Conservation (phyloP, 371 early-diverging fungal species). For the Mortierella sp. region DNA sequence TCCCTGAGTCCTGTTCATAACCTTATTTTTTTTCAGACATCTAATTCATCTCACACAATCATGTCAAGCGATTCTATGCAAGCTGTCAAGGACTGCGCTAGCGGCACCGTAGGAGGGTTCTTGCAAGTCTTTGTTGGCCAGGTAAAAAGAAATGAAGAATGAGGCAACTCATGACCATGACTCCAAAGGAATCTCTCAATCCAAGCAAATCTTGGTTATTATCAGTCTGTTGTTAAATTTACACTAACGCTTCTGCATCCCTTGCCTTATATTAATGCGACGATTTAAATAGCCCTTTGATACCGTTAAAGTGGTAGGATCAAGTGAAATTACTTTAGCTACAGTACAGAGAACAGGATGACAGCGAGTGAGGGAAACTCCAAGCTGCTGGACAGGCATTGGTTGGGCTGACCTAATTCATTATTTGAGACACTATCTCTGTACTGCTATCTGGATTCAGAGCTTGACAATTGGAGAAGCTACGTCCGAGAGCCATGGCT, state of each 20-base stretch:
- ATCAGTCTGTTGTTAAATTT: not conserved
- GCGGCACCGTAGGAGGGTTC: conserved; percentile 85
- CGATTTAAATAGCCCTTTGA: conserved; percentile 76
- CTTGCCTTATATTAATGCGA: conserved; percentile 2
- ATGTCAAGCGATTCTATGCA: conserved; percentile 60
- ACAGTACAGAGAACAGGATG: not conserved
- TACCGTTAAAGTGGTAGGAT: conserved; percentile 85
- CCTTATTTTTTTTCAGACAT: conserved; percentile 5
- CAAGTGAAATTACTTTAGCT: not conserved
- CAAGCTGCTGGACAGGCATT: not conserved
- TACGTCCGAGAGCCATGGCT: not conserved
- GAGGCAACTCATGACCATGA: not conserved
- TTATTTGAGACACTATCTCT: not conserved
- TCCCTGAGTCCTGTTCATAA: conserved; percentile 5
- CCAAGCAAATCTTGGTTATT: not conserved
- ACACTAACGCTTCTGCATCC: not conserved
- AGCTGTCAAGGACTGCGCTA: conserved; percentile 81
- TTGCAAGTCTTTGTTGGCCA: conserved; percentile 86
- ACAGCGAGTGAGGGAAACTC: not conserved
- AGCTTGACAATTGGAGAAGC: not conserved
- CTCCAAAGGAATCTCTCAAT: conserved; percentile 11
- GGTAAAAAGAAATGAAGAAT: conserved; percentile 50
- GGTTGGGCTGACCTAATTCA: not conserved
- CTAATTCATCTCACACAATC: conserved; percentile 1
- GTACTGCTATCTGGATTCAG: not conserved